Conservation (phyloP, 2,329 filamentous ascomycete species). For the Diplodia corticola region DNA sequence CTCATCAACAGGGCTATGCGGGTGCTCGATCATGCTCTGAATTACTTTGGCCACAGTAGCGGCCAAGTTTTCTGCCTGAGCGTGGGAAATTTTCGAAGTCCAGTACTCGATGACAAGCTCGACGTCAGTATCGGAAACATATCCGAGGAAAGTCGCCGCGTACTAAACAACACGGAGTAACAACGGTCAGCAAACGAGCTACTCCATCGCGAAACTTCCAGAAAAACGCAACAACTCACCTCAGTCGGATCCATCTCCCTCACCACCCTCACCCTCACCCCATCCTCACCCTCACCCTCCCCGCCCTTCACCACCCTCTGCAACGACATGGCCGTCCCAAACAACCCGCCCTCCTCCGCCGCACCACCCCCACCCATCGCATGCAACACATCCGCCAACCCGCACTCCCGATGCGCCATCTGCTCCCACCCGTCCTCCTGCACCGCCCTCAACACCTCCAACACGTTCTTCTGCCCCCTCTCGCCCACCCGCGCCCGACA, state of each 20-base stretch:
- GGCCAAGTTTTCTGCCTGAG: neutral
- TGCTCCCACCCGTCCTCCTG: constrained; percentile 51
- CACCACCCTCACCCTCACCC: neutral
- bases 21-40: constrained; percentile 33
- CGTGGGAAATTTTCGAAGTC: neutral
- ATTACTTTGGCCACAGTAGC: neutral
- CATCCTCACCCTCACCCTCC: neutral
- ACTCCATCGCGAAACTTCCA: no score
- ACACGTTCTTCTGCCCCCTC: constrained; percentile 33
- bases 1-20: constrained; percentile 34
- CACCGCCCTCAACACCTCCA: constrained; percentile 43
- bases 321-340: constrained; percentile 50
- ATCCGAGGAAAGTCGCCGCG: constrained; percentile 1
- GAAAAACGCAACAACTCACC: neutral
- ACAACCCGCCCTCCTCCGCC: constrained; percentile 35
- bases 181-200: no score
- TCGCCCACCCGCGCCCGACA: constrained; percentile 44
- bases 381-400: constrained; percentile 9
- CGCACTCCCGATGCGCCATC: constrained; percentile 46
- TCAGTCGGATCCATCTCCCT: constrained; percentile 10
- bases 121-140: neutral
- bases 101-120: constrained; percentile 9
- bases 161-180: neutral
- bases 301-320: neutral
- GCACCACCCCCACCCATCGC: constrained; percentile 32